These are phyloP conservation scores for Trichophyton rubrum DNA, from an alignment of 2,329 filamentous ascomycete genomes.

Conservation along the genomic window DNA sequence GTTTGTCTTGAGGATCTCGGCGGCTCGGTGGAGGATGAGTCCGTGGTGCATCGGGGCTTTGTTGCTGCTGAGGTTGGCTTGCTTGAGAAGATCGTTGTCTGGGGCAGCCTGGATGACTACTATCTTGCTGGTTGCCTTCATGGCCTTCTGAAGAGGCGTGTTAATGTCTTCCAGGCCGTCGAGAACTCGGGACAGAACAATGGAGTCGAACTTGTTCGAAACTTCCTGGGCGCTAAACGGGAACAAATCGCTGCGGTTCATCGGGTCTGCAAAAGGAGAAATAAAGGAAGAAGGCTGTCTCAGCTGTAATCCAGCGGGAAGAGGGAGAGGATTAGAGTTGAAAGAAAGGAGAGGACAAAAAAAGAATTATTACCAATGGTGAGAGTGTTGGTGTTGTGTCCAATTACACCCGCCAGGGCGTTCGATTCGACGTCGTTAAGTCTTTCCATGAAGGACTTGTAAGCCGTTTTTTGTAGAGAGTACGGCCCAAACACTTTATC, in stretches of 20 bases:
- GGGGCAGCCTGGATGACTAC: conserved; percentile 7
- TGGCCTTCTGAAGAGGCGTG: background rate
- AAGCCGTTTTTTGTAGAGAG: background rate
- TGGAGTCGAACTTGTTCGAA: conserved; percentile 5
- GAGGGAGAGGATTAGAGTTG: background rate
- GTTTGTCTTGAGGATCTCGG: background rate
- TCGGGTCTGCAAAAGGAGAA: background rate
- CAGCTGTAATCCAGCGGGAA: background rate
- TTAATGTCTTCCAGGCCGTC: conserved; percentile 3
- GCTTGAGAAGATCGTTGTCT: conserved; percentile 6
- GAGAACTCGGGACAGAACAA: background rate
- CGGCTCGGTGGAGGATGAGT: background rate
- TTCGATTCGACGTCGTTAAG: background rate
- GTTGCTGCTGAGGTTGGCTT: background rate
- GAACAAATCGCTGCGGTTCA: background rate
- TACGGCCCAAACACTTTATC: background rate
- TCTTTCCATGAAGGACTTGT: background rate
- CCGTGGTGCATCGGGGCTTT: conserved; percentile 3
- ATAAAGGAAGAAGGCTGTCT: background rate
- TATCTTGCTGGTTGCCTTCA: background rate
- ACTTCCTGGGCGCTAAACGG: background rate
- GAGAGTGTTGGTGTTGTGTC: background rate
- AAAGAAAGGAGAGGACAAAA: background rate
- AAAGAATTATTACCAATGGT: background rate
- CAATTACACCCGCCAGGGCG: background rate